Evolutionary conservation across 495 filamentous ascomycete species (phyloP).

Genomic region (Neurospora sp.): DNA sequence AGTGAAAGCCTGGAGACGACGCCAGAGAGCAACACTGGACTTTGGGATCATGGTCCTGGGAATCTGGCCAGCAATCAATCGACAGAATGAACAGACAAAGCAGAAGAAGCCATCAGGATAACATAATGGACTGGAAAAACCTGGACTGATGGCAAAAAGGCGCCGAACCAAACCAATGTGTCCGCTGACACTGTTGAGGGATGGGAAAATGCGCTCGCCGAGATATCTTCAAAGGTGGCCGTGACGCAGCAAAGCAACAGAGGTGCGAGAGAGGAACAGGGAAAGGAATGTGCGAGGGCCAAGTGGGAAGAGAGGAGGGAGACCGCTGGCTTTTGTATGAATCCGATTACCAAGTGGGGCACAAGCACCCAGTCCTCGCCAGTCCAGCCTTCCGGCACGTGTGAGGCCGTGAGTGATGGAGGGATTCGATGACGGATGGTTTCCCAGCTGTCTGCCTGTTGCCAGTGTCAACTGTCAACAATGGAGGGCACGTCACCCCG

Average conservation of each 20-base stretch:
- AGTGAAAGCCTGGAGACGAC: neutral
- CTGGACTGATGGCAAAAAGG: neutral
- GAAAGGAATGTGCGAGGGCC: neutral
- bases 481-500: neutral
- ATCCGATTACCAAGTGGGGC: slow-evolving; percentile 11
- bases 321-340: slow-evolving; percentile 20
- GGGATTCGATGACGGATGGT: neutral
- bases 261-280: neutral
- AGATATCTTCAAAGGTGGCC: neutral
- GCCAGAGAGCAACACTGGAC: neutral
- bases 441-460: neutral
- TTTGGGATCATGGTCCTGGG: neutral
- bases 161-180: neutral
- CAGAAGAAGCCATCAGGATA: neutral
- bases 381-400: slow-evolving; percentile 4
- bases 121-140: neutral
- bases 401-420: slow-evolving; percentile 4
- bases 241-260: neutral
- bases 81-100: neutral
- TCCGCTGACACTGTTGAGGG: neutral
- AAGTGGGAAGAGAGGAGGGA: slow-evolving; percentile 4
- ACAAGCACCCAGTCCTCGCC: neutral
- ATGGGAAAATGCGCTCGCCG: neutral
- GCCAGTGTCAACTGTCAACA: neutral
- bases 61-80: neutral